Evolutionary conservation across 2,329 filamentous ascomycete genomes (phyloP), one percentile per base, ranked within the genome.

Genomic region (Diaporthe destruens): DNA sequence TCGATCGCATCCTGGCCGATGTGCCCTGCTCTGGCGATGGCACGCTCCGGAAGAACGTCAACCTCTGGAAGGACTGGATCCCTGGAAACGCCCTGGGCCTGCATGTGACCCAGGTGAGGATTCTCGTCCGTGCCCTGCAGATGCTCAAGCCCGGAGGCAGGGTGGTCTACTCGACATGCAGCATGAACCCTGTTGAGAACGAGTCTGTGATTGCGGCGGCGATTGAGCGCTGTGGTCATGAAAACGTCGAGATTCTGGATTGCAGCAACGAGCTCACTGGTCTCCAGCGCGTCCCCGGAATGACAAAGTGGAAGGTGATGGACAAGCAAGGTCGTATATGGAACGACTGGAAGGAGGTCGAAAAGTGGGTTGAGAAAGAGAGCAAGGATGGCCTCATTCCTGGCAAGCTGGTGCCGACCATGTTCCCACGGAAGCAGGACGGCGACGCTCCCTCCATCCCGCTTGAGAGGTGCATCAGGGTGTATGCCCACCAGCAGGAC

Each of bases 111-210:
- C 96, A 99, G 83, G 89, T 94, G 56, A 89, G 96, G 59, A 99
- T 99, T 77, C 86, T 99, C 63, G 93, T 97, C 71, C 92, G 96
- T 74, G 94, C 96, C 42, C 87, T 99, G 67, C 96, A 98, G 84
- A 94, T 99, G 91, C 90, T 99, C 76, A 98, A 98, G 86, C 93
- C 94, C 71, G 96, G 96, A 53, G 96, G 96, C 67, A 91, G 95
- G 75, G 94, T 98, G 36, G 96, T 99, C 68, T 99, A 98, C 85
- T 98, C 96, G 3, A 99, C 96, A 25, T 99, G 96, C 87, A 98
- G 95, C 82, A 94, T 99, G 93, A 99, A 99, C 84, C 96, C 96
- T 0, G 91, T 98, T 36, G 96, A 99, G 85, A 98, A 99, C 79
- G 96, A 99, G 84, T 92, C 96, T 8, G 95, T 98, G 20, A 87